A percentile compares a stretch with the other conserved stretches of the same genome.
These are phyloP conservation scores for Fraxinus xanthoxyloides DNA, from an alignment of 305 asterid genomes.

Conservation along the genomic window DNA sequence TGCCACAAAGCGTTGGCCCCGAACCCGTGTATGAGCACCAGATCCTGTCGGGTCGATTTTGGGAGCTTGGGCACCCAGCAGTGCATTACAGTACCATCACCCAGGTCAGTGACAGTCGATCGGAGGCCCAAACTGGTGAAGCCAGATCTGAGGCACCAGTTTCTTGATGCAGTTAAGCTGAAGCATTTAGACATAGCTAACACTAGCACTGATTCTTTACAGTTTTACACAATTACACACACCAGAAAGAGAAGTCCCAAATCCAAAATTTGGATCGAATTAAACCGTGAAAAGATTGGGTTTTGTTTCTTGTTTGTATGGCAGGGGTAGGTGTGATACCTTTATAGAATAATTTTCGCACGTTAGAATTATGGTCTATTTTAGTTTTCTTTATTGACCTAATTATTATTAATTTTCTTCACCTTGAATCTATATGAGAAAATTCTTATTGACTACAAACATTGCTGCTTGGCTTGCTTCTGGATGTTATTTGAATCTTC, in stretches of 20 bases:
- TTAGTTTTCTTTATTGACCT: not conserved
- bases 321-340: not conserved
- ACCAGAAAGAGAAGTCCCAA: not conserved
- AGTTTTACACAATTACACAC: not conserved
- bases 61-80: constrained; percentile 60
- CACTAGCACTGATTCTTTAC: not conserved
- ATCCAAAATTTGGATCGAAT: not conserved
- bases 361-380: not conserved
- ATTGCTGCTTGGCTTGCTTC: not conserved
- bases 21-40: constrained; percentile 66
- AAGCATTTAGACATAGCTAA: constrained; percentile 38
- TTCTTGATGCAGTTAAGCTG: constrained; percentile 50
- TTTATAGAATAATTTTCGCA: not conserved
- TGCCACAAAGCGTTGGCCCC: constrained; percentile 70
- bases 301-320: not conserved
- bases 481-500: not conserved
- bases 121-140: constrained; percentile 57
- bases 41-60: constrained; percentile 35
- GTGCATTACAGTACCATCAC: constrained; percentile 55
- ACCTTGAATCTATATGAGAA: not conserved
- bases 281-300: not conserved
- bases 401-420: not conserved
- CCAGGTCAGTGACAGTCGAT: constrained; percentile 48
- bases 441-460: not conserved
- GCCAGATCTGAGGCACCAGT: constrained; percentile 43